Evolutionary conservation across 208 protist genomes (phyloP).

Genomic region (Trichomonas tenax): DNA sequence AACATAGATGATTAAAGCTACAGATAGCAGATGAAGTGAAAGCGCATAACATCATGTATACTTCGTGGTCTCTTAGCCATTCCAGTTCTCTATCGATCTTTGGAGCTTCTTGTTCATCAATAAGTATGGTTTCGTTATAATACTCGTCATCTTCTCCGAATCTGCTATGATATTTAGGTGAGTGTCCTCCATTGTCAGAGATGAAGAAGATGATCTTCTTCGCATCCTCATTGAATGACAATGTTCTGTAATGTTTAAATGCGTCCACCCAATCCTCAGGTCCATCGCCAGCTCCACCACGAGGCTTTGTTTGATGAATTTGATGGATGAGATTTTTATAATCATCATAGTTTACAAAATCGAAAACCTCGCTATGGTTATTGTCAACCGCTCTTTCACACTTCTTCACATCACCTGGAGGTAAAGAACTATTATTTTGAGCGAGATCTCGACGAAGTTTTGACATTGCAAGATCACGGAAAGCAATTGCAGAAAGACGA

Average conservation of each 20-base stretch:
- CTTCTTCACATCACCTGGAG: neutral
- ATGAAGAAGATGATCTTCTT: neutral
- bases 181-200: neutral
- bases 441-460: neutral
- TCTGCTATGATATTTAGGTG: neutral
- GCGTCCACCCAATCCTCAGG: neutral
- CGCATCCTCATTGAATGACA: neutral
- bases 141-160: too few relatives aligned
- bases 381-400: neutral
- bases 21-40: too few relatives aligned
- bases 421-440: neutral
- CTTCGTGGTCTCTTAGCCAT: too few relatives aligned
- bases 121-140: too few relatives aligned
- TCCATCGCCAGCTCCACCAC: neutral
- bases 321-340: neutral
- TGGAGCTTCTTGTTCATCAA: too few relatives aligned
- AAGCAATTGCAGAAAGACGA: neutral
- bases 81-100: too few relatives aligned
- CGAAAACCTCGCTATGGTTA: neutral
- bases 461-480: neutral
- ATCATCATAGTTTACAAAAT: neutral
- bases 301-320: neutral
- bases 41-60: too few relatives aligned
- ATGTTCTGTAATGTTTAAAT: neutral
- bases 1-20: too few relatives aligned